Conservation (phyloP, 768 basidiomycete genomes). For the Glaciozyma antarctica region DNA sequence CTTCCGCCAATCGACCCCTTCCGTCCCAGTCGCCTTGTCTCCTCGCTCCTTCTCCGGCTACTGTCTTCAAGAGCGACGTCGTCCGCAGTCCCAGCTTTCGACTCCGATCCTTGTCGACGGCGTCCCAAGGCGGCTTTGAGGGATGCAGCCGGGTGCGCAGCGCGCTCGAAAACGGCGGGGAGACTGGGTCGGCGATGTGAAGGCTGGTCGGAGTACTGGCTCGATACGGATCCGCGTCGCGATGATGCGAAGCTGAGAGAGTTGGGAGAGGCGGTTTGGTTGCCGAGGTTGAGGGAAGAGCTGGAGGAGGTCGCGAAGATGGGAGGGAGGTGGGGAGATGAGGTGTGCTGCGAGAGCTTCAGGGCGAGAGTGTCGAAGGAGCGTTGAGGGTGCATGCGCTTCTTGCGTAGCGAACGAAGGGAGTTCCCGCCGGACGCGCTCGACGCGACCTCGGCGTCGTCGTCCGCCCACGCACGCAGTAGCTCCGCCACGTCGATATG, state of each 20-base stretch:
- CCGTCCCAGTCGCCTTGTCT: not conserved
- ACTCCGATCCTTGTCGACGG: constrained; percentile 4
- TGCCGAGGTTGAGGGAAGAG: constrained; percentile 34
- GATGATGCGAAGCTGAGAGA: constrained; percentile 41
- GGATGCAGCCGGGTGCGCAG: constrained; percentile 39
- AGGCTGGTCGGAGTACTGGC: constrained; percentile 4
- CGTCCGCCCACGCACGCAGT: constrained; percentile 43
- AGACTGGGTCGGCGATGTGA: constrained; percentile 38
- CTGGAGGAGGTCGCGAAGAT: constrained; percentile 32
- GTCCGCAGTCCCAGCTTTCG: not conserved
- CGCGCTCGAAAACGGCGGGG: constrained; percentile 43
- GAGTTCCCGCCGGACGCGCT: not conserved
- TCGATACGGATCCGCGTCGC: constrained; percentile 8
- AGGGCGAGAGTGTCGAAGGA: constrained; percentile 63
- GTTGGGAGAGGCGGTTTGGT: constrained; percentile 39
- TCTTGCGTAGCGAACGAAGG: not conserved
- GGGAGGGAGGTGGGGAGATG: constrained; percentile 40
- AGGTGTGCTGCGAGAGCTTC: constrained; percentile 41
- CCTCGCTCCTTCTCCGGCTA: too few relatives aligned
- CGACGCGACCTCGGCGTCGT: constrained; percentile 3
- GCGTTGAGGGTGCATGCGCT: constrained; percentile 58
- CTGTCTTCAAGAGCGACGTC: not conserved
- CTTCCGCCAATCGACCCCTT: not conserved
- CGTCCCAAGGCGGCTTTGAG: constrained; percentile 37
- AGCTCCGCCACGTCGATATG: constrained; percentile 68